Base-by-base conservation (phyloP, 1,284 basidiomycete species). In the Mycosarcoma mackinlayi region DNA sequence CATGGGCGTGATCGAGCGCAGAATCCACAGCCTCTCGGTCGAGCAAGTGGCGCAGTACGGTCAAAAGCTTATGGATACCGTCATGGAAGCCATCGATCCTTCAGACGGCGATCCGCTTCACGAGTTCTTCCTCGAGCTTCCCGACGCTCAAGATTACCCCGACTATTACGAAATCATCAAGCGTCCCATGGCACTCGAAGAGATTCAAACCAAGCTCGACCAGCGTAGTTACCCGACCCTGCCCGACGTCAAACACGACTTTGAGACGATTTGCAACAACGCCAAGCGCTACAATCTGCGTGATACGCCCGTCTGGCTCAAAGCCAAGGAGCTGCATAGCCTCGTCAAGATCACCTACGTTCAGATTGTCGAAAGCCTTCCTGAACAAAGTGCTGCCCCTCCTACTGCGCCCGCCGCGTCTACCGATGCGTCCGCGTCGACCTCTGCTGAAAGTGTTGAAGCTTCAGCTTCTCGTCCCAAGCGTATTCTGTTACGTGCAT, bases 91-190 rank as follows among this genome's bases (percentile, higher is more conserved):
- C 14, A 54, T 52, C 35, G 74, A 76, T 51, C 56, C 60, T 2
- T 42, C 59, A 28, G 76, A 78, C 38, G 71, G 54, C 23, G 59
- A 55, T 11, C 84, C 86, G 45, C 86, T 93, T 50, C 87, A 90
- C 16, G 81, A 85, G 54, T 88, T 89, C 75, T 97, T 96, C 83
- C 83, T 91, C 78, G 87, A 87, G 59, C 87, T 92, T 69, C 93
- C 93, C 7, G 87, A 89, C 54, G 89, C 89, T 81, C 87, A 88
- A 56, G 86, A 87, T 63, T 93, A 94, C 83, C 89, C 93, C n/a
- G 93, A 95, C 85, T 97, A 97, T 84, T 96, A 95, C 84, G 88
- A 89, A 75, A 84, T 88, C 44, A 95, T 95, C 81, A 89, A 90
- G 83, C 86, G 87, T 42, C 94, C 94, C 30, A 90, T 95, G 72